These are phyloP conservation scores for Austroboletus olivaceoglutinosus DNA, from an alignment of 1,284 basidiomycete species.

Conservation along the genomic window DNA sequence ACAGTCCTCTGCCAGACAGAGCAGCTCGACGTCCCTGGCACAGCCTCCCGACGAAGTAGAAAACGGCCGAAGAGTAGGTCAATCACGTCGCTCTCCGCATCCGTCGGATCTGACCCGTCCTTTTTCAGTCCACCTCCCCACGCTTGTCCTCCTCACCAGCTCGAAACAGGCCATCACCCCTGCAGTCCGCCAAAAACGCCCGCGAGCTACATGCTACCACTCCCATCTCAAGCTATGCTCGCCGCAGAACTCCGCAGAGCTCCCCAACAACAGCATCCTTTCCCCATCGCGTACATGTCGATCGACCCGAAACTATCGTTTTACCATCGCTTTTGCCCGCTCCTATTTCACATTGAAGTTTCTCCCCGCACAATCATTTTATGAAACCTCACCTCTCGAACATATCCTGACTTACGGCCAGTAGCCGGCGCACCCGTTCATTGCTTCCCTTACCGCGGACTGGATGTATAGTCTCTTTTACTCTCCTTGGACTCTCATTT, in stretches of 20 bases:
- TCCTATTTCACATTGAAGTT: slow-evolving; percentile 26
- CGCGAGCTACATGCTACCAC: slow-evolving; percentile 47
- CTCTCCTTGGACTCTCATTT: slow-evolving; percentile 30
- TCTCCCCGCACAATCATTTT: background rate
- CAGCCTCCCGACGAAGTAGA: slow-evolving; percentile 27
- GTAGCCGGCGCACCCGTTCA: slow-evolving; percentile 8
- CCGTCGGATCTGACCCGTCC: slow-evolving; percentile 12
- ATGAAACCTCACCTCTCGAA: slow-evolving; percentile 1
- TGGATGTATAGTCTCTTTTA: slow-evolving; percentile 19
- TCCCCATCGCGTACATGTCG: slow-evolving; percentile 36
- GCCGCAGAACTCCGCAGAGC: slow-evolving; percentile 69
- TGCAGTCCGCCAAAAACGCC: slow-evolving; percentile 29
- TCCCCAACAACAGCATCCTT: slow-evolving; percentile 70
- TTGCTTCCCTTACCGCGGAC: slow-evolving; percentile 17
- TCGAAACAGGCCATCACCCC: slow-evolving; percentile 28
- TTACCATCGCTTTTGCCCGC: slow-evolving; percentile 23
- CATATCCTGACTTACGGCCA: background rate
- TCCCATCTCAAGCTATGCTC: slow-evolving; percentile 74
- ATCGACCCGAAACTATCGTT: slow-evolving; percentile 39
- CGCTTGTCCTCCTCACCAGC: slow-evolving; percentile 43
- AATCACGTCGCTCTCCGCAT: slow-evolving; percentile 11
- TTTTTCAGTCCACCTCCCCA: slow-evolving; percentile 43
- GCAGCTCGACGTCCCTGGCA: slow-evolving; percentile 20
- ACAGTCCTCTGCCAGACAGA: slow-evolving; percentile 26
- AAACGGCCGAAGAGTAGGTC: slow-evolving; percentile 23